Evolutionary conservation across 805 yeast species (phyloP), one percentile per base, ranked within the genome.

Genomic region (Priceomyces fermenticarens): DNA sequence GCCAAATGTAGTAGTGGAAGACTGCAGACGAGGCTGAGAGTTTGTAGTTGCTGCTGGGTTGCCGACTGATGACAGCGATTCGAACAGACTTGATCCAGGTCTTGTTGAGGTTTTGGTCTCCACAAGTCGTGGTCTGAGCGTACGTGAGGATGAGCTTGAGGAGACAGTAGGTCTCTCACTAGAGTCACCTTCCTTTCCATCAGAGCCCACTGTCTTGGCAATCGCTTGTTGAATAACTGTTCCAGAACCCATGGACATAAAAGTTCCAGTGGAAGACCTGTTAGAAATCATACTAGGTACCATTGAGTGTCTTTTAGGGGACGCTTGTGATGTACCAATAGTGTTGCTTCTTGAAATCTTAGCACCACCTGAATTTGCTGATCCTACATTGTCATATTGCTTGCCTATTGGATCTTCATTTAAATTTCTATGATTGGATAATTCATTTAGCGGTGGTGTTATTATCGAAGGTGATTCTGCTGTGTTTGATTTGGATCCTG

Each of bases 241-340:
- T 5, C 75, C 75, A 9, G 73, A 68, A 1, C 75, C 75, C 51
- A 64, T 59, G 1, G 72, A 65, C 20, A 68, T 47, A 3, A 68
- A 43, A 2, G 72, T 58, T 0, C 70, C 73, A 3, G 63, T 54
- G 5, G 72, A 67, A 35, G 57, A 64, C 35, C 73, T 47, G 34
- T 65, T 60, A 12, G 70, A 58, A n/a, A 55, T 49, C 4, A 64
- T 59, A 41, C 59, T 52, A 26, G 55, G 57, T 14, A 46, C 36
- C 32, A 12, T 16, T 7, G 44, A 37, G 16, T 38, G 16, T n/a
- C 25, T n/a, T 32, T 35, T 39, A n/a, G 30, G 23, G 7, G 42
- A 23, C n/a, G 37, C 35, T 4, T 15, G 30, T 11, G 38, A 23
- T 9, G 37, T 31, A 16, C 14, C 35, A 7, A 46, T 31, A 27